Base-by-base conservation (phyloP, 345 rosid species). In the Durio zibethinus region DNA sequence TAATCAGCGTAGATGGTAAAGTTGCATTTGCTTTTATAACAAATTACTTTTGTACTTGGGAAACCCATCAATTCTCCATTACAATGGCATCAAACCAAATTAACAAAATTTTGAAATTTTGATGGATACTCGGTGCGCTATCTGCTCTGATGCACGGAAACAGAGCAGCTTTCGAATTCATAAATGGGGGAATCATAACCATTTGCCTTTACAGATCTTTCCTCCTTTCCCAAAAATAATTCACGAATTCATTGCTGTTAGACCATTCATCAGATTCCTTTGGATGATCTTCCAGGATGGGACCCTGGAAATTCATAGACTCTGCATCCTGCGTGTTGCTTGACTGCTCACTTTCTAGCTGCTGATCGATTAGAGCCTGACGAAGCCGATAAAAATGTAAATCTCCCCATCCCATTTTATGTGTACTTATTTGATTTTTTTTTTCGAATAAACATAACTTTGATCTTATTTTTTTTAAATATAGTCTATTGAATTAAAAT, bases 261-360 rank as follows among this genome's bases (percentile, higher is more conserved):
- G 48, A 29, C 50, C 69, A 63, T 76, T 67, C 65, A 76, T 68
- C 78, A 73, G 85, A 80, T 75, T 72, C 63, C 60, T 42, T 43
- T 67, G 69, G 75, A 48, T 38, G 23, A n/a, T 54, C 10, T 72
- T 70, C 33, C 27, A 29, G 23, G 10, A 83, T 85, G 84, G 90
- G 80, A 63, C 89, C 81, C 72, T 77, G 42, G 27, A 27, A 16
- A 40, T 77, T 85, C 80, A 73, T 73, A 80, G 62, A 76, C 48
- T 65, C 70, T 66, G 72, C 72, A 66, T 66, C 33, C 4, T 3
- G 82, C 89, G 86, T 85, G 87, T 88, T 87, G 78, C 72, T 43
- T 68, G 50, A 36, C 81, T 79, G 63, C 80, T 77, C 74, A 47
- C 75, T 72, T 48, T 36, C 73, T 56, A 29, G 33, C 81, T 70